A percentile compares a stretch with the other conserved stretches of the same genome.
These are phyloP conservation scores for Russula emetica DNA, from an alignment of 768 basidiomycete genomes.

Conservation along the genomic window DNA sequence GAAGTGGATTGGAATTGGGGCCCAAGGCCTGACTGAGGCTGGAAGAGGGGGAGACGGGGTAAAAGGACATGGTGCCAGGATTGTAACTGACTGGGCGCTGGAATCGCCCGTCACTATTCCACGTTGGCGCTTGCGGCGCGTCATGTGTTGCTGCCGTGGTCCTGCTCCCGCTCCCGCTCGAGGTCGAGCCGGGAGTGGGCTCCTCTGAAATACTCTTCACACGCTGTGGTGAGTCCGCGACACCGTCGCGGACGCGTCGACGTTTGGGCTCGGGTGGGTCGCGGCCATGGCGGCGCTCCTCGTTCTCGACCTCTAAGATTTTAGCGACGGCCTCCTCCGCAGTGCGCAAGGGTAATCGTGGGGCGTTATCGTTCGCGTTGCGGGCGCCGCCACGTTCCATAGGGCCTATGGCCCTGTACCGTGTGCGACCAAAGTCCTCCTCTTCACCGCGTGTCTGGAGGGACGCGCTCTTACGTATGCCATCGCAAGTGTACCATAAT, in stretches of 20 bases:
- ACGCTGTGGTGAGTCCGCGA: conserved; percentile 8
- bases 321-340: conserved; percentile 28
- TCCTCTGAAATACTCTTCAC: conserved; percentile 20
- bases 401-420: conserved; percentile 28
- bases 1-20: conserved; percentile 15
- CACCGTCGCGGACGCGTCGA: conserved; percentile 23
- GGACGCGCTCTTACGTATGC: conserved; percentile 29
- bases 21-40: conserved; percentile 27
- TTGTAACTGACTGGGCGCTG: conserved; percentile 25
- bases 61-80: conserved; percentile 18
- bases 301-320: conserved; percentile 27
- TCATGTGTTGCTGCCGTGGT: conserved; percentile 19
- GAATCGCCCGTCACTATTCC: conserved; percentile 21
- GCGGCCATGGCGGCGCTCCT: conserved; percentile 28
- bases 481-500: conserved; percentile 29
- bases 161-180: conserved; percentile 21
- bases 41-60: conserved; percentile 24
- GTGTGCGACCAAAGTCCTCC: conserved; percentile 28
- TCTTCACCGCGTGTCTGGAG: conserved; percentile 29
- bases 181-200: conserved; percentile 20
- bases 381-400: conserved; percentile 29
- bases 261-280: conserved; percentile 27
- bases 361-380: conserved; percentile 16
- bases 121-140: conserved; percentile 20
- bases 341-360: conserved; percentile 27